Conservation (phyloP, 768 basidiomycete genomes). For the Cystobasidium tubakii region DNA sequence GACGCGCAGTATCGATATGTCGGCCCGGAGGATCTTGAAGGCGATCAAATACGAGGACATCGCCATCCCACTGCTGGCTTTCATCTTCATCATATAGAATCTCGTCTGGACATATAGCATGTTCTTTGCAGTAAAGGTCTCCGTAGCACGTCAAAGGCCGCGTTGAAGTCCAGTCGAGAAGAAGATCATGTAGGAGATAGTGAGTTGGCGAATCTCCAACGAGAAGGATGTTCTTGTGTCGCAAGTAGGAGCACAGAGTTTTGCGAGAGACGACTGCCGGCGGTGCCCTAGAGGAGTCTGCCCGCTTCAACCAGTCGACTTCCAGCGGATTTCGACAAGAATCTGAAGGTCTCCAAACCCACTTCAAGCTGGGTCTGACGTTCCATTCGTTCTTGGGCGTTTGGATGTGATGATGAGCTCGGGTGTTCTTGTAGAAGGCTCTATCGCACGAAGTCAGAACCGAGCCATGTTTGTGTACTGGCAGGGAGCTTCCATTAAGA, state of each 20-base stretch:
- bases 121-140: conserved; percentile 47
- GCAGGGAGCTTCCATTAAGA: conserved; percentile 22
- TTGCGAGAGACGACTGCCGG: conserved; percentile 19
- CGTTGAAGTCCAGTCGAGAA: conserved; percentile 43
- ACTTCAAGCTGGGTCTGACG: conserved; percentile 44
- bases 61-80: conserved; percentile 18
- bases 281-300: background rate
- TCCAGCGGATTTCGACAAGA: background rate
- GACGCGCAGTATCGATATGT: background rate
- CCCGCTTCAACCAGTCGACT: background rate
- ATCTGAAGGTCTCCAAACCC: conserved; percentile 39
- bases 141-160: conserved; percentile 44
- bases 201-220: conserved; percentile 44
- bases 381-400: conserved; percentile 26
- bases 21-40: conserved; percentile 9
- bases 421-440: conserved; percentile 41
- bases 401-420: background rate
- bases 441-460: conserved; percentile 43
- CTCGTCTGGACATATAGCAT: conserved; percentile 42
- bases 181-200: conserved; percentile 44
- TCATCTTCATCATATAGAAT: background rate
- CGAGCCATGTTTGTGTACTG: conserved; percentile 45
- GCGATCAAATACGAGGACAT: conserved; percentile 12
- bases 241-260: conserved; percentile 41
- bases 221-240: conserved; percentile 44